Conservation (phyloP, 2,329 filamentous ascomycete species). For the Drechslerella coelobrocha region DNA sequence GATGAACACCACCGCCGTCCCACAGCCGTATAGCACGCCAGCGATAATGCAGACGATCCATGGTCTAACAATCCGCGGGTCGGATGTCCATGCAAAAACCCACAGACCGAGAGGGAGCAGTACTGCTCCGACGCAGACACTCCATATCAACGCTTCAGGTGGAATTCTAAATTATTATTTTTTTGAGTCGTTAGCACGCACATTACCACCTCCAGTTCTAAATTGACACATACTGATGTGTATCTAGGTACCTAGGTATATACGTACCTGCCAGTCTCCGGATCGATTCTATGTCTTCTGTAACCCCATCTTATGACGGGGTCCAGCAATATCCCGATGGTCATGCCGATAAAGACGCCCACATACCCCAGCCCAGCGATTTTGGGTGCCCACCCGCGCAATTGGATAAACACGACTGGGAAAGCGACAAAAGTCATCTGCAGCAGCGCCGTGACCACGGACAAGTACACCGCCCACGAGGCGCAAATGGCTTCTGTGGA, state of each 20-base stretch:
- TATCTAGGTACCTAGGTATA: too few relatives aligned
- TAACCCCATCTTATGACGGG: slow-evolving; percentile 79
- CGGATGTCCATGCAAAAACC: slow-evolving; percentile 86
- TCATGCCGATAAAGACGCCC: slow-evolving; percentile 69
- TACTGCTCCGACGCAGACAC: slow-evolving; percentile 79
- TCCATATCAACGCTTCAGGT: slow-evolving; percentile 80
- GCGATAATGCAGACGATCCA: slow-evolving; percentile 82
- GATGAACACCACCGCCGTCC: slow-evolving; percentile 80
- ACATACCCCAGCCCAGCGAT: slow-evolving; percentile 78
- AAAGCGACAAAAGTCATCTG: slow-evolving; percentile 87
- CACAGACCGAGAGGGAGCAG: slow-evolving; percentile 79
- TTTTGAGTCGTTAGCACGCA: background rate
- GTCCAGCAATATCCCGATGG: slow-evolving; percentile 64
- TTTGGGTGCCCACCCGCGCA: slow-evolving; percentile 78
- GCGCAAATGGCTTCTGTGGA: slow-evolving; percentile 81
- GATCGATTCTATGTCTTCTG: slow-evolving; percentile 75
- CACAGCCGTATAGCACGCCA: slow-evolving; percentile 78
- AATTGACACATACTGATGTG: background rate
- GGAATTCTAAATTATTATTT: slow-evolving; percentile 59
- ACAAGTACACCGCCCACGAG: slow-evolving; percentile 74
- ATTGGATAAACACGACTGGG: slow-evolving; percentile 60
- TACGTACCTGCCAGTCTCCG: slow-evolving; percentile 70
- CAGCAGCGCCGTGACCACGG: slow-evolving; percentile 82
- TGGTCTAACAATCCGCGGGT: slow-evolving; percentile 72
- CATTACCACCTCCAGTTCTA: background rate